A percentile compares a stretch with the other conserved stretches of the same genome.
These are phyloP conservation scores for Linaria vulgaris DNA, from an alignment of 257 asterid species.

Conservation along the genomic window DNA sequence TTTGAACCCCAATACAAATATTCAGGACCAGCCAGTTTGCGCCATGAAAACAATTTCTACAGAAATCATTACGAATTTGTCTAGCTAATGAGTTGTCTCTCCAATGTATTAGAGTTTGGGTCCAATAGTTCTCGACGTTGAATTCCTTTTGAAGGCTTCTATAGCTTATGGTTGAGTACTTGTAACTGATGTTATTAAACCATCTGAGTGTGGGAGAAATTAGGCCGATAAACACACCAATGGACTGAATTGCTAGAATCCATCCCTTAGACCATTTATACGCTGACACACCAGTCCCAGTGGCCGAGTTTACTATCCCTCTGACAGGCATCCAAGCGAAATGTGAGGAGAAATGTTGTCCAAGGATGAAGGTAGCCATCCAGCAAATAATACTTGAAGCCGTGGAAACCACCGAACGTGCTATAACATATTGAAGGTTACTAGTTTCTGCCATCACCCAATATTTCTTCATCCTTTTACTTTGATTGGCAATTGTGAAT, in stretches of 20 bases:
- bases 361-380: conserved; percentile 25
- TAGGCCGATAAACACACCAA: conserved; percentile 37
- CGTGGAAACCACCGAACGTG: conserved; percentile 39
- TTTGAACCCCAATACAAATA: conserved; percentile 32
- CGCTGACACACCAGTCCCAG: conserved; percentile 10
- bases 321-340: conserved; percentile 19
- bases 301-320: background rate
- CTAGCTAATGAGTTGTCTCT: conserved; percentile 34
- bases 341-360: conserved; percentile 19
- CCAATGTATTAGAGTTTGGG: conserved; percentile 42
- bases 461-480: conserved; percentile 33
- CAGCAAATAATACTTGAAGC: conserved; percentile 35
- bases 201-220: conserved; percentile 41
- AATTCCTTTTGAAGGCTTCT: conserved; percentile 9
- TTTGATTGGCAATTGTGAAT: conserved; percentile 23
- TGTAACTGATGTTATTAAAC: conserved; percentile 26
- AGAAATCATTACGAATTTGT: conserved; percentile 29
- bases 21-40: conserved; percentile 30
- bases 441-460: conserved; percentile 51
- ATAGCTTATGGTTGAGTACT: background rate
- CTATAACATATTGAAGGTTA: conserved; percentile 48
- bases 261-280: conserved; percentile 34
- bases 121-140: conserved; percentile 41
- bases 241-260: conserved; percentile 32
- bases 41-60: conserved; percentile 36